Evolutionary conservation across 2,329 filamentous ascomycete species (phyloP).

Genomic region (Beauveria brongniartii): DNA sequence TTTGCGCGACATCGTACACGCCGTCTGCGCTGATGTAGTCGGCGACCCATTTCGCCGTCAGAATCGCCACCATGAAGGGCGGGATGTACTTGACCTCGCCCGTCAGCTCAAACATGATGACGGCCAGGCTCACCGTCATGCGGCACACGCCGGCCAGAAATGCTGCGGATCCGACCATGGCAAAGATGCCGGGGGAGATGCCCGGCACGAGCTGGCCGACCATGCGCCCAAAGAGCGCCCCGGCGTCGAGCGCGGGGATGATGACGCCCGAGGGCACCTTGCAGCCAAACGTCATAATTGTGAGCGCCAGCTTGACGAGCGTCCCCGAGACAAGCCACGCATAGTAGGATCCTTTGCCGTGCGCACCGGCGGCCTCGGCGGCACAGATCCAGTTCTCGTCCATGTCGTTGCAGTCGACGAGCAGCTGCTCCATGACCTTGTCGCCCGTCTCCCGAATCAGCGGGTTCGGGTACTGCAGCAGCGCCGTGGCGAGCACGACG

Average conservation of each 20-base stretch:
- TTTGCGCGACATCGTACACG: slow-evolving; percentile 53
- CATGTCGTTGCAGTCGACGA: slow-evolving; percentile 78
- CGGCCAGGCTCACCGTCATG: slow-evolving; percentile 96
- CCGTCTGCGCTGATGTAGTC: slow-evolving; percentile 51
- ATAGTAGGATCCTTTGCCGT: slow-evolving; percentile 59
- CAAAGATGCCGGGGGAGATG: slow-evolving; percentile 89
- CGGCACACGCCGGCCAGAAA: slow-evolving; percentile 86
- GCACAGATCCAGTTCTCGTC: slow-evolving; percentile 84
- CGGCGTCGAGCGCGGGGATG: slow-evolving; percentile 91
- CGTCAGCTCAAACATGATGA: slow-evolving; percentile 98
- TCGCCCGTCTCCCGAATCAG: slow-evolving; percentile 92
- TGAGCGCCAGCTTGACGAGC: slow-evolving; percentile 74
- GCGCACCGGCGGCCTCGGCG: slow-evolving; percentile 70
- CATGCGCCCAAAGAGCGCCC: slow-evolving; percentile 80
- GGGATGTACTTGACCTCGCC: slow-evolving; percentile 93
- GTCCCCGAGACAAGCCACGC: slow-evolving; percentile 76
- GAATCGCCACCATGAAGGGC: slow-evolving; percentile 97
- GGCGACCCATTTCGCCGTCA: slow-evolving; percentile 97
- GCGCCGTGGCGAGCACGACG: slow-evolving; percentile 70
- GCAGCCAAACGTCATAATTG: slow-evolving; percentile 84
- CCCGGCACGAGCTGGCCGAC: slow-evolving; percentile 83
- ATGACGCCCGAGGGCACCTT: slow-evolving; percentile 94
- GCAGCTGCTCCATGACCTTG: slow-evolving; percentile 84
- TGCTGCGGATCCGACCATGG: slow-evolving; percentile 89
- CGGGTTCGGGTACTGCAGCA: slow-evolving; percentile 91